phyloP scores from a whole-genome alignment of 83 land plant genomes.

The Picea abies region DNA sequence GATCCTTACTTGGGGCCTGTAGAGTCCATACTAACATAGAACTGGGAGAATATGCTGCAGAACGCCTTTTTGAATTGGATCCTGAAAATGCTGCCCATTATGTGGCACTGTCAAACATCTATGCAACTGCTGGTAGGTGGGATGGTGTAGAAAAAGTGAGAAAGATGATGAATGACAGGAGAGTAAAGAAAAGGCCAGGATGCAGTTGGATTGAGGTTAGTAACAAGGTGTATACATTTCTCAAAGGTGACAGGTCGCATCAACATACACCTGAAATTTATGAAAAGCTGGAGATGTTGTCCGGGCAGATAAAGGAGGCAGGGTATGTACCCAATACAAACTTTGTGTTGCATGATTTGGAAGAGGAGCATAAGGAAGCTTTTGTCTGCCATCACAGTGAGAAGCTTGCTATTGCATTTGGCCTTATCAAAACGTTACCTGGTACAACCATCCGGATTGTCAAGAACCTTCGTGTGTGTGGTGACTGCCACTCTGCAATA shows the following conservation, averaged over 20 bases:
- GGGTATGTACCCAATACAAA: conserved; percentile 21
- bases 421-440: no score
- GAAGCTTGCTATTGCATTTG: no score
- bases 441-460: no score
- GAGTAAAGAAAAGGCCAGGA: conserved; percentile 40
- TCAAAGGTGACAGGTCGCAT: conserved; percentile 34
- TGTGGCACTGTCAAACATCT: conserved; percentile 36
- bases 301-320: conserved; percentile 24
- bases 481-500: no score
- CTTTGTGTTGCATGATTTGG: no score
- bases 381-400: no score
- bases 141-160: conserved; percentile 29
- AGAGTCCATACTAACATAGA: not conserved
- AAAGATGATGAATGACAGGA: conserved; percentile 35
- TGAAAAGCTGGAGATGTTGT: conserved; percentile 29
- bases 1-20: not conserved
- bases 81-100: conserved; percentile 5
- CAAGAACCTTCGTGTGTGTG: no score
- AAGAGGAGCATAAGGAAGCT: no score
- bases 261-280: conserved; percentile 28
- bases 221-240: conserved; percentile 34
- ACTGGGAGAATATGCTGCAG: conserved; percentile 4
- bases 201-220: conserved; percentile 52
- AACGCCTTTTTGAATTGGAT: not conserved
- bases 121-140: conserved; percentile 26